Evolutionary conservation across 176 grass and related monocot genomes (phyloP), one percentile per base, ranked within the genome.

Genomic region (Rhynchospora pubera): DNA sequence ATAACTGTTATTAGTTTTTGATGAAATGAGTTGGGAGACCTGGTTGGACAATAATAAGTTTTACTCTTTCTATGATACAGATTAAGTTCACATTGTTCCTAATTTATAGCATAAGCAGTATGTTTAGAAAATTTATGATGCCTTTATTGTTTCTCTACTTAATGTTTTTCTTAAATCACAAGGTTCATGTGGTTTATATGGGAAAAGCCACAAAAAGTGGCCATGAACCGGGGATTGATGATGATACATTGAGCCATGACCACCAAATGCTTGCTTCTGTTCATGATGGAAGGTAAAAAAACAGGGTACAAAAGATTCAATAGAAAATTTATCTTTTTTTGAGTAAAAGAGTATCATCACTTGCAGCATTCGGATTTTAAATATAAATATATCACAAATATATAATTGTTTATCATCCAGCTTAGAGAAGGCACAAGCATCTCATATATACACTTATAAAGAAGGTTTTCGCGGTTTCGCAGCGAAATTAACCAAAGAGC

Each of bases 101-200:
- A 21, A 46, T 71, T 71, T 11, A 50, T 9, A 13, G 48, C 22
- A 23, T 26, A 74, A 73, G 18, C 45, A 50, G n/a, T 24, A 9
- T 24, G 22, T 52, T 74, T n/a, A 28, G 9, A 26, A 23, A 52
- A 0, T 74, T 26, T 51, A 26, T 7, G 34, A 69, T 44, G 3
- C 24, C 8, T 22, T 74, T 15, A 50, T 75, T 5, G 14, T 74
- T 74, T 74, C 70, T 74, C 26, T n/a, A 34, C 14, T 46, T 52
- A 22, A 80, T 55, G 4, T 71, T 16, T 61, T 80, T 79, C n/a
- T n/a, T 23, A 64, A n/a, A 26, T 50, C 0, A 44, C 34, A 57
- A 93, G 91, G 84, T 90, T 47, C 86, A 86, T 70, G 86, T 93
- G 26, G 88, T 93, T 53, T 93, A 93, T 72, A 93, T 93, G 91